Percentiles rank a stretch among this genome's conserved stretches.
Evolutionary conservation across 495 filamentous ascomycete species (phyloP).

Genomic region (Podospora fimiseda): DNA sequence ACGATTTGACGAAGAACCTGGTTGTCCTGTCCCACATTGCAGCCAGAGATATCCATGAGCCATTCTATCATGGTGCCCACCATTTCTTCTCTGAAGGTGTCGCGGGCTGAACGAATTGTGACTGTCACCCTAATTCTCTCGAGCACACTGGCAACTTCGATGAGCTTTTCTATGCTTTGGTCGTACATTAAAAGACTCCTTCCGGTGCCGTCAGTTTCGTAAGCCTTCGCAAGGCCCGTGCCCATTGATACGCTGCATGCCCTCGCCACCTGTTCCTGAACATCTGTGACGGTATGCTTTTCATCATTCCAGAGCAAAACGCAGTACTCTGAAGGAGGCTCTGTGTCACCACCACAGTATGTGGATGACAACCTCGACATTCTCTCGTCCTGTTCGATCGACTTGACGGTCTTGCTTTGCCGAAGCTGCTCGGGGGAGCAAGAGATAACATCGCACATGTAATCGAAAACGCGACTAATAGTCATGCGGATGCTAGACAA

Average conservation of each 20-base stretch:
- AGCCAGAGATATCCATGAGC: conserved; percentile 87
- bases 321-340: conserved; percentile 61
- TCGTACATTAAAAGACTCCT: conserved; percentile 75
- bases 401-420: conserved; percentile 71
- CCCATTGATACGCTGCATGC: conserved; percentile 68
- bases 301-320: conserved; percentile 98
- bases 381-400: conserved; percentile 73
- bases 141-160: conserved; percentile 71
- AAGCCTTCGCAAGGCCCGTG: conserved; percentile 68
- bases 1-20: conserved; percentile 72
- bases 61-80: conserved; percentile 96
- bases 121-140: conserved; percentile 95
- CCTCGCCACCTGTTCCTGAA: conserved; percentile 78
- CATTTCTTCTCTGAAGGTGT: conserved; percentile 98
- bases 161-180: conserved; percentile 60
- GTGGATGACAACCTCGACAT: conserved; percentile 66
- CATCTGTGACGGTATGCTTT: conserved; percentile 93
- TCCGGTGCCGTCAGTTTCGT: conserved; percentile 82
- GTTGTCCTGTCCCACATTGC: conserved; percentile 72
- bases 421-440: conserved; percentile 94
- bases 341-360: conserved; percentile 60
- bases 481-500: conserved; percentile 71
- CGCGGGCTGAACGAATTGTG: conserved; percentile 85
- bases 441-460: conserved; percentile 93
- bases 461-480: conserved; percentile 78